Evolutionary conservation across 73 alveolate genomes (phyloP), one percentile per base, ranked within the genome.

Genomic region (Tetrahymena elliotti): DNA sequence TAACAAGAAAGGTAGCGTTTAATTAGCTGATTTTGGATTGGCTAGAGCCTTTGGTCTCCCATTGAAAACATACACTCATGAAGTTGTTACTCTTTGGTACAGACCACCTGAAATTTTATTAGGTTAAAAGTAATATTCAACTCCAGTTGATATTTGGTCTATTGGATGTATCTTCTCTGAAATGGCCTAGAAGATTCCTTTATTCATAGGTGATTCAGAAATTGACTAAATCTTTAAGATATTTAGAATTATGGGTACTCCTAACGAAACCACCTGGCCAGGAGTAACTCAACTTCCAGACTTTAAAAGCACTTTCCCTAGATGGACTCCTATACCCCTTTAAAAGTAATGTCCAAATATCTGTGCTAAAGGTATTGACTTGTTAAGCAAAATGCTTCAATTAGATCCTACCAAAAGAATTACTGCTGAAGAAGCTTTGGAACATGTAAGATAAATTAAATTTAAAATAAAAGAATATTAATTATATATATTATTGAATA

Each of bases 1-100:
- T 6, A 99, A 98, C 94, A 94, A 94, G 93, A 96, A 98, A 82
- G 97, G 98, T 16, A 97, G 83, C 37, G 83, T 98, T 22, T 96
- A 98, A 96, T 95, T 99, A 33, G 99, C 99, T 41, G 99, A 99
- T 84, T 99, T 99, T 97, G 99, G 99, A n/a, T 94, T 98, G 34
- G 99, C 99, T 27, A 93, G 99, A 83, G 99, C 99, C 16, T 98
- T 98, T 95, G 98, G 99, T 39, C 95, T 98, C 22, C 99, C 99
- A 35, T 93, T 98, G 53, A 97, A 96, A 93, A 98, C 99, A 24
- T 98, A 98, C 92, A 97, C 98, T 24, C 99, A 98, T 93, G 98
- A 98, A 94, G 99, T 98, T 33, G 99, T 99, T 22, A 98, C 99
- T 33, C 96, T 99, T 94, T 98, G 99, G 99, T 98, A 98, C 94